A percentile compares a stretch with the other conserved stretches of the same genome.
Evolutionary conservation across 805 yeast genomes (phyloP).

Genomic region (Cyberlindnera amylophila): DNA sequence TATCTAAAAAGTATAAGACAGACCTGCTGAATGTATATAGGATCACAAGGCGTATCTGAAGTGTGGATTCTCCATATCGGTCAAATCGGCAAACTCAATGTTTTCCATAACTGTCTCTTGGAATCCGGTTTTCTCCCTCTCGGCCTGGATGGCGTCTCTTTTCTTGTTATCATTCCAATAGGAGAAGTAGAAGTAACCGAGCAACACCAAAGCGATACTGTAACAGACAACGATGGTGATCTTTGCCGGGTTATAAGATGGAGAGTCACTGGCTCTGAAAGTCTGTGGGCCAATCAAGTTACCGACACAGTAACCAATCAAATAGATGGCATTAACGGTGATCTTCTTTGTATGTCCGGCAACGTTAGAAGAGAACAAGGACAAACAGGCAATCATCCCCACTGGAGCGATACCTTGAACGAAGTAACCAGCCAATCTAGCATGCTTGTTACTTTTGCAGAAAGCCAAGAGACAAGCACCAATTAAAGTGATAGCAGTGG

Average conservation of each 20-base stretch:
- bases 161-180: conserved; percentile 3
- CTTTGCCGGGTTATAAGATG: conserved; percentile 52
- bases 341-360: conserved; percentile 72
- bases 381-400: conserved; percentile 20
- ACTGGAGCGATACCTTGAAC: conserved; percentile 30
- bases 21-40: too few relatives aligned
- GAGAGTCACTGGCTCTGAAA: conserved; percentile 53
- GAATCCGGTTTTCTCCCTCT: background rate
- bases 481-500: conserved; percentile 19
- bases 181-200: background rate
- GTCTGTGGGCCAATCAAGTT: conserved; percentile 71
- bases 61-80: conserved; percentile 41
- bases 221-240: conserved; percentile 17
- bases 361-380: conserved; percentile 42
- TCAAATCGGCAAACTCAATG: conserved; percentile 39
- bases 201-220: background rate
- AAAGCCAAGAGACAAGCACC: conserved; percentile 32
- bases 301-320: conserved; percentile 64
- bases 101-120: conserved; percentile 12
- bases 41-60: conserved; percentile 32
- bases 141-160: background rate
- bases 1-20: too few relatives aligned
- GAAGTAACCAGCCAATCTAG: conserved; percentile 25
- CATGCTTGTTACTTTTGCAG: conserved; percentile 25
- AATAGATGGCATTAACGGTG: conserved; percentile 49